Conservation (phyloP, 495 filamentous ascomycete genomes). For the Neurospora sublineolata region DNA sequence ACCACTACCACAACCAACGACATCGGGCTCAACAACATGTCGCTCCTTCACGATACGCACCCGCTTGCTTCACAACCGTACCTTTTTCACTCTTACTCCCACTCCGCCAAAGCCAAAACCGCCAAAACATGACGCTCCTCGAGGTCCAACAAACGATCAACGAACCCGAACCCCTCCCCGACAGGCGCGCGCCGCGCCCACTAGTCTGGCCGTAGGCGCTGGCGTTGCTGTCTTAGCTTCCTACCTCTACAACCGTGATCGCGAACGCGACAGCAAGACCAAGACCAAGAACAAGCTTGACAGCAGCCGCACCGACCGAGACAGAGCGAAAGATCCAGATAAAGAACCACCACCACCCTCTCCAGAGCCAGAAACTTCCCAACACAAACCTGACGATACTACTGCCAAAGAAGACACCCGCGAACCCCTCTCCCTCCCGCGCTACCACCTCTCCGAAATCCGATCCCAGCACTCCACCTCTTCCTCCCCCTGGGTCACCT, state of each 20-base stretch:
- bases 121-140: neutral
- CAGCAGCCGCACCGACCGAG: neutral
- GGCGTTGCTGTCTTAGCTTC: neutral
- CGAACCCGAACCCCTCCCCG: neutral
- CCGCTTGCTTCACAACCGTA: neutral
- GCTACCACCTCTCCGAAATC: slow-evolving; percentile 37
- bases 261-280: neutral
- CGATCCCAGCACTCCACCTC: slow-evolving; percentile 37
- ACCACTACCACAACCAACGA: neutral
- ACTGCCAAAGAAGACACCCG: slow-evolving; percentile 13
- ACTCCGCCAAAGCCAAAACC: neutral
- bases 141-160: neutral
- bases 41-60: neutral
- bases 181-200: neutral
- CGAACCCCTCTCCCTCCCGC: slow-evolving; percentile 26
- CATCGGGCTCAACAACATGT: neutral
- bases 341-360: neutral
- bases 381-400: neutral
- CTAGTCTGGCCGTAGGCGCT: neutral
- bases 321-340: neutral
- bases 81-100: neutral
- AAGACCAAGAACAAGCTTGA: neutral
- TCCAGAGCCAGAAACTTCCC: neutral
- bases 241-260: neutral
- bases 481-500: slow-evolving; percentile 38